These are phyloP conservation scores for Psilocybe sp. DNA, from an alignment of 768 basidiomycete genomes.

Conservation along the genomic window DNA sequence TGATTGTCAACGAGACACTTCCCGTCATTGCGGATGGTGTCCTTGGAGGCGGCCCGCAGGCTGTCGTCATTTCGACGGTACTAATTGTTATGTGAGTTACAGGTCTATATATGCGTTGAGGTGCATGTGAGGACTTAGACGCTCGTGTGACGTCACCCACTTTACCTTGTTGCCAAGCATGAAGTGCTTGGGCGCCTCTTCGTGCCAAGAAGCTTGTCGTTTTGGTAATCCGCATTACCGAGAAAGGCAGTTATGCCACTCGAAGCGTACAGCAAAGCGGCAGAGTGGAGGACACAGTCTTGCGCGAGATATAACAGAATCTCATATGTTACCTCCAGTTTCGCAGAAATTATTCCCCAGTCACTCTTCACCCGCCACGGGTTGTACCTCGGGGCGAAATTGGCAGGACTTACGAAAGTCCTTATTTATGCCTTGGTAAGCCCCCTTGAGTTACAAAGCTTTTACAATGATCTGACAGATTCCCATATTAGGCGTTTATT, in stretches of 20 bases:
- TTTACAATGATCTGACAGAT: conserved; percentile 6
- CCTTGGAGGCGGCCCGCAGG: conserved; percentile 74
- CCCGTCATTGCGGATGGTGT: conserved; percentile 81
- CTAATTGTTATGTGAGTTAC: conserved; percentile 81
- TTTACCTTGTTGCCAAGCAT: neutral
- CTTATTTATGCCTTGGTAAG: conserved; percentile 70
- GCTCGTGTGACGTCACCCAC: neutral
- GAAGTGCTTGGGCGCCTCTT: too few relatives aligned
- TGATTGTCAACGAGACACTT: conserved; percentile 89
- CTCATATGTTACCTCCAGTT: conserved; percentile 41
- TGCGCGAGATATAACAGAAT: neutral
- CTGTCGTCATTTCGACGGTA: conserved; percentile 79
- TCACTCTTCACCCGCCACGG: conserved; percentile 91
- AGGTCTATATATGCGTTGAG: neutral
- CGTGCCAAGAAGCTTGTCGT: too few relatives aligned
- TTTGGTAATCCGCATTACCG: too few relatives aligned
- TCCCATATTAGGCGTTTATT: conserved; percentile 52
- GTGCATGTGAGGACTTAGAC: too few relatives aligned
- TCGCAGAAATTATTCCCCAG: conserved; percentile 90
- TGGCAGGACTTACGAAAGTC: conserved; percentile 66
- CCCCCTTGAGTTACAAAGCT: neutral
- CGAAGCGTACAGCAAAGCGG: too few relatives aligned
- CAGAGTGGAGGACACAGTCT: neutral
- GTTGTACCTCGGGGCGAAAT: conserved; percentile 83
- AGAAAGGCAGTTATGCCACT: too few relatives aligned